These are phyloP conservation scores for Aspergillus saccharolyticus DNA, from an alignment of 495 filamentous ascomycete genomes.

Conservation along the genomic window DNA sequence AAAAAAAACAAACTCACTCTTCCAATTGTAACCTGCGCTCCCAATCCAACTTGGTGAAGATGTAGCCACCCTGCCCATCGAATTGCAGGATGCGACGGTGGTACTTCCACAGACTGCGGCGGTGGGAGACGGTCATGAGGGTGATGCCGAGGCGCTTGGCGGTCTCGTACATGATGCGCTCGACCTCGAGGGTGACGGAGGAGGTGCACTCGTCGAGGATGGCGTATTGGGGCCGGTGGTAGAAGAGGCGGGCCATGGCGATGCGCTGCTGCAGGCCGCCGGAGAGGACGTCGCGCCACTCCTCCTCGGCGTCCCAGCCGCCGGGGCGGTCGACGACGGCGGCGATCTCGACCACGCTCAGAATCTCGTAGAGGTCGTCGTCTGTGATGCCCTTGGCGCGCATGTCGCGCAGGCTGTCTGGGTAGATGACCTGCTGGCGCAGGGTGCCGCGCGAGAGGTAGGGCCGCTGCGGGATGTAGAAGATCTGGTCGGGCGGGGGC, in stretches of 20 bases:
- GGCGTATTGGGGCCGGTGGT: conserved; percentile 82
- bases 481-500: conserved; percentile 83
- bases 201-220: conserved; percentile 97
- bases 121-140: conserved; percentile 91
- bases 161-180: conserved; percentile 94
- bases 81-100: conserved; percentile 92
- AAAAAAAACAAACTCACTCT: conserved; percentile 55
- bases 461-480: conserved; percentile 96
- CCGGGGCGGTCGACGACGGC: conserved; percentile 74
- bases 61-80: conserved; percentile 85
- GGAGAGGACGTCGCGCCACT: conserved; percentile 90
- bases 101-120: conserved; percentile 92
- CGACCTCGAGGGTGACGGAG: conserved; percentile 85
- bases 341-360: conserved; percentile 75
- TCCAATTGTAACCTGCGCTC: conserved; percentile 79
- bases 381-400: conserved; percentile 79
- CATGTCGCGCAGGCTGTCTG: conserved; percentile 83
- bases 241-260: conserved; percentile 94
- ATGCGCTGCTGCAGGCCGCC: conserved; percentile 94
- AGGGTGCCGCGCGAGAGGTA: conserved; percentile 86
- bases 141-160: conserved; percentile 89
- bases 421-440: conserved; percentile 94
- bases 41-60: conserved; percentile 88
- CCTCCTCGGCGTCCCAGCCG: conserved; percentile 91
- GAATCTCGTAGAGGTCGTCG: conserved; percentile 67